Evolutionary conservation across 305 asterid genomes (phyloP).

Genomic region (Nicotiana rustica): DNA sequence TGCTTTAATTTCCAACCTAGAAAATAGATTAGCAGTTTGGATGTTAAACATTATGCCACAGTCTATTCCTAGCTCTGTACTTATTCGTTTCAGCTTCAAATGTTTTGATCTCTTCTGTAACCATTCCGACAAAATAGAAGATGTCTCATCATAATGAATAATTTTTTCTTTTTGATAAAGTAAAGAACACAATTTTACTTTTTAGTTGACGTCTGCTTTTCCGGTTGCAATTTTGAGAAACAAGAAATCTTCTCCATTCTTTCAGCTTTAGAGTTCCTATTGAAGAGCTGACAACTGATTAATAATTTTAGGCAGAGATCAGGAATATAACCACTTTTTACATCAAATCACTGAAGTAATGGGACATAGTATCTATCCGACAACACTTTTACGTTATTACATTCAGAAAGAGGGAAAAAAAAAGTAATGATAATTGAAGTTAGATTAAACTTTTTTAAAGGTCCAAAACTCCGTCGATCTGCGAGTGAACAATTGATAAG

Average conservation of each 20-base stretch:
- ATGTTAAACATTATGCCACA: background rate
- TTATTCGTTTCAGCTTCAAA: background rate
- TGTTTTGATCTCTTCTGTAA: background rate
- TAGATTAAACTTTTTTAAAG: background rate
- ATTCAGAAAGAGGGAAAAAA: background rate
- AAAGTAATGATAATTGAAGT: background rate
- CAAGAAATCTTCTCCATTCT: background rate
- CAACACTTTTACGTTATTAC: background rate
- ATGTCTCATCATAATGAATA: background rate
- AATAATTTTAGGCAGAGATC: background rate
- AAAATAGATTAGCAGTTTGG: conserved; percentile 9
- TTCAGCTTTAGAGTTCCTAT: conserved; percentile 21
- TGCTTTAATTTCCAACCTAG: background rate
- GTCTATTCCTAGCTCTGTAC: background rate
- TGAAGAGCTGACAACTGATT: background rate
- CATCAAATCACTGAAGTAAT: background rate
- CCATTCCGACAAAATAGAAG: background rate
- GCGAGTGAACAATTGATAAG: background rate
- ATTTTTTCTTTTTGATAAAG: background rate
- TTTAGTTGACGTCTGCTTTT: background rate
- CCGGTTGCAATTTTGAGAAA: background rate
- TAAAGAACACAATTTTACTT: background rate
- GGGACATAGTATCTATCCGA: background rate
- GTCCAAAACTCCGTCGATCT: background rate
- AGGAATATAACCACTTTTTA: background rate